These are phyloP conservation scores for Gillenia trifoliata DNA, from an alignment of 306 rosid species.

Conservation along the genomic window DNA sequence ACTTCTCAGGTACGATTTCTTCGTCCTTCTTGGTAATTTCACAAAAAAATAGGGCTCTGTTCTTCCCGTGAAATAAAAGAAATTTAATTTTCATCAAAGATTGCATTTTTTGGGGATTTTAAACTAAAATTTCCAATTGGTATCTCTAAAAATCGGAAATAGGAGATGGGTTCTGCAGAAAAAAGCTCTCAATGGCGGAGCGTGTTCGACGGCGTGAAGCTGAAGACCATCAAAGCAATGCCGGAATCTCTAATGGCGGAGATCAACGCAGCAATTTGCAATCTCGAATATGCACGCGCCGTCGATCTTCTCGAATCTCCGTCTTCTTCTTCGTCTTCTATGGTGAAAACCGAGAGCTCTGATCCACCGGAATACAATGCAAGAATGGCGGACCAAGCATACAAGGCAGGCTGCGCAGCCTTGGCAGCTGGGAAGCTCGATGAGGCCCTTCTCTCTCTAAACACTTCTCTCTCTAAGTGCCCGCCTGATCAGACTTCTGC, in stretches of 20 bases:
- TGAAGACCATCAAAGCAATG: constrained; percentile 44
- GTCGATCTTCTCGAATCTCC: constrained; percentile 41
- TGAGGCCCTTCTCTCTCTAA: constrained; percentile 61
- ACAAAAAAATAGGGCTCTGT: background rate
- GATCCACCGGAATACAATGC: constrained; percentile 40
- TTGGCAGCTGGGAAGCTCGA: constrained; percentile 70
- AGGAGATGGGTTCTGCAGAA: constrained; percentile 35
- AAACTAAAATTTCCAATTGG: background rate
- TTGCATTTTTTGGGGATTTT: background rate
- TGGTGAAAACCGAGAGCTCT: constrained; percentile 1
- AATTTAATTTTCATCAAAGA: background rate
- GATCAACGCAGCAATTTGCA: constrained; percentile 72
- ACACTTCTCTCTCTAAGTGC: constrained; percentile 59
- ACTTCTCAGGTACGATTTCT: background rate
- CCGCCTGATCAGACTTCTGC: constrained; percentile 68
- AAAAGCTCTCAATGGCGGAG: constrained; percentile 58
- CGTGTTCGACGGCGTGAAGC: constrained; percentile 61
- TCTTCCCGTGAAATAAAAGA: background rate
- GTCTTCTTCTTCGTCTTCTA: constrained; percentile 9
- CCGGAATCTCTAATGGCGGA: constrained; percentile 82
- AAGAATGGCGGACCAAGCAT: constrained; percentile 70
- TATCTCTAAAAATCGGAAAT: background rate
- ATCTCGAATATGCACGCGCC: constrained; percentile 63
- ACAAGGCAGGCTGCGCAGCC: constrained; percentile 78
- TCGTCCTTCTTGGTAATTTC: background rate